A percentile compares a stretch with the other conserved stretches of the same genome.
Conservation (phyloP, 257 asterid species). For the Penstemon newberryi region DNA sequence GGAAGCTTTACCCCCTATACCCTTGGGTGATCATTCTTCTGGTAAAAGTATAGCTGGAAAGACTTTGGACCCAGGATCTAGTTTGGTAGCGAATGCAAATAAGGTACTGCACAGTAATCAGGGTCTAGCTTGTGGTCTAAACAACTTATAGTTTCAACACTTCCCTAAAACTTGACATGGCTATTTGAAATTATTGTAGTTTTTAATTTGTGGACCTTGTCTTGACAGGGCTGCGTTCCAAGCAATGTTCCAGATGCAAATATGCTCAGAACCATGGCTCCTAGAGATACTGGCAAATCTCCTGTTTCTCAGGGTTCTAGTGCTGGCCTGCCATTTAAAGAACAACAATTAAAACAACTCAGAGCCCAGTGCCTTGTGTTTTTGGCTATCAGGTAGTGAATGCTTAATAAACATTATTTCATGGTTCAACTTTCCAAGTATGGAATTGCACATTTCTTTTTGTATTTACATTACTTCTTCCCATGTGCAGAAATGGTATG, state of each 20-base stretch:
- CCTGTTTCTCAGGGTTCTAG: constrained; percentile 60
- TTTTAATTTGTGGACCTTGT: constrained; percentile 28
- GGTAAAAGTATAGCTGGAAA: constrained; percentile 58
- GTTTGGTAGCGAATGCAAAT: constrained; percentile 45
- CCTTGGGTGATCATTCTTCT: constrained; percentile 54
- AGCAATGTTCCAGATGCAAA: constrained; percentile 60
- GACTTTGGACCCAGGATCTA: constrained; percentile 57
- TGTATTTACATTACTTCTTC: constrained; percentile 29
- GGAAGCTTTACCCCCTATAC: constrained; percentile 51
- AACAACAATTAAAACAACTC: constrained; percentile 94
- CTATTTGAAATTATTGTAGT: constrained; percentile 21
- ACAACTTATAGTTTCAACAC: constrained; percentile 7
- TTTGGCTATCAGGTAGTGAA: constrained; percentile 82
- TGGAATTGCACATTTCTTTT: constrained; percentile 25
- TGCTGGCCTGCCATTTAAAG: constrained; percentile 76
- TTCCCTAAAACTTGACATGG: constrained; percentile 16
- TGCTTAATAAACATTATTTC: constrained; percentile 1
- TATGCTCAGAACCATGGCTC: constrained; percentile 46
- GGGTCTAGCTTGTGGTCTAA: constrained; percentile 14
- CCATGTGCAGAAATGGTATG: constrained; percentile 72
- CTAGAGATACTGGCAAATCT: constrained; percentile 84
- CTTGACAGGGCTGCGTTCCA: constrained; percentile 51
- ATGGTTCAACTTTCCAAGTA: constrained; percentile 17
- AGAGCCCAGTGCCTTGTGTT: constrained; percentile 99
- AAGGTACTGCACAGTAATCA: constrained; percentile 38